These are phyloP conservation scores for Lyophyllum shimeji DNA, from an alignment of 768 basidiomycete species.

Conservation along the genomic window DNA sequence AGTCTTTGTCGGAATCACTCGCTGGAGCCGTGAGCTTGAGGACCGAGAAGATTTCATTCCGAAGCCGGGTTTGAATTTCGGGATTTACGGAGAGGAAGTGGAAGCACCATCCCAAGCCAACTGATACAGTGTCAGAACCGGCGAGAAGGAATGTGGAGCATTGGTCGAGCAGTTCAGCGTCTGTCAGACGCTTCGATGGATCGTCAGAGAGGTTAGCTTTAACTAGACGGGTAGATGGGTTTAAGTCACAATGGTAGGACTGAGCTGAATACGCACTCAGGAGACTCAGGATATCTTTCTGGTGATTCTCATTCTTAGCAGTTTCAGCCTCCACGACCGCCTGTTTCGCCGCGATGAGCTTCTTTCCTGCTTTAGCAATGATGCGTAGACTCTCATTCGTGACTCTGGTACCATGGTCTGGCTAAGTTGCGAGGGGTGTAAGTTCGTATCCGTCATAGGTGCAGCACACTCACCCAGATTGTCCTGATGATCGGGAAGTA, in stretches of 20 bases:
- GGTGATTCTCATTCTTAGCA: conserved; percentile 26
- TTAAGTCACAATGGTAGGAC: background rate
- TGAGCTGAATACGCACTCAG: conserved; percentile 36
- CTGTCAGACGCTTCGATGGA: conserved; percentile 47
- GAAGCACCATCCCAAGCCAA: conserved; percentile 58
- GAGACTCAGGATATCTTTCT: conserved; percentile 50
- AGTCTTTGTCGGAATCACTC: conserved; percentile 9
- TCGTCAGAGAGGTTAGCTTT: conserved; percentile 56
- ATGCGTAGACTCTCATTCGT: conserved; percentile 37
- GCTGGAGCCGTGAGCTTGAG: conserved; percentile 10
- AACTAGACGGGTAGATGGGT: conserved; percentile 34
- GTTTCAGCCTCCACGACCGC: conserved; percentile 33
- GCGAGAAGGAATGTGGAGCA: conserved; percentile 66
- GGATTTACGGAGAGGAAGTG: conserved; percentile 55
- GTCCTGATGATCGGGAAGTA: conserved; percentile 46
- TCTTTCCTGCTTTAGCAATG: conserved; percentile 40
- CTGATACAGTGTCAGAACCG: conserved; percentile 60
- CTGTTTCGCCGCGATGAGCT: conserved; percentile 44
- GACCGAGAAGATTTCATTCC: conserved; percentile 43
- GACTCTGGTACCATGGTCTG: conserved; percentile 36
- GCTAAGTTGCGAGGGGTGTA: conserved; percentile 26
- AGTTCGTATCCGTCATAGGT: background rate
- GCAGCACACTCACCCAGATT: conserved; percentile 36
- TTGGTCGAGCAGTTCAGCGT: conserved; percentile 61
- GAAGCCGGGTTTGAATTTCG: conserved; percentile 52